Base-by-base conservation (phyloP, 352 stramenopile species). In the Phytopythium ostracodes region DNA sequence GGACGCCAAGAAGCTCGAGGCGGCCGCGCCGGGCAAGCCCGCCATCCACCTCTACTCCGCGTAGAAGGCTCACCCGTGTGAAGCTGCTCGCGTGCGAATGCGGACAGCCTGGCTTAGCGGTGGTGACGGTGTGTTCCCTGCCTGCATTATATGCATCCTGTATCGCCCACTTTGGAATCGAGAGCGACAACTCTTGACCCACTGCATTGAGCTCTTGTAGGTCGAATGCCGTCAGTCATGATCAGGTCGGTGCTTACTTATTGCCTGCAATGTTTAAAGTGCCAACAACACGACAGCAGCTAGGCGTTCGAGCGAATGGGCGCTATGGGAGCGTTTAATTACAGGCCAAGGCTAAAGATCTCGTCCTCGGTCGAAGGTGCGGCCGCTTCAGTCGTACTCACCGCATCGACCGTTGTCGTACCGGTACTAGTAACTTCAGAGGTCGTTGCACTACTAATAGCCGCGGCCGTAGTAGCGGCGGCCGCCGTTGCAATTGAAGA, bases 1-100 rank as follows among this genome's bases (percentile, higher is more conserved):
- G 20, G 85, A 96, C 59, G 68, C 62, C 35, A 96, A 94, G 80
- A 96, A 94, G 74, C 71, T 96, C 60, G 87, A 94, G 77, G 68
- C 72, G 25, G 79, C 87, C 25, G 85, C 84, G 47, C 87, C 87
- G 10, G 87, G 87, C 70, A 96, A 96, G 72, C 87, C 87, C 8
- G 73, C 82, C 25, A 91, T 93, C 64, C 76, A 79, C 64, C 65
- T 90, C 58, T 93, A 87, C 69, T 62, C 78, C 47, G 64, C 78
- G 50, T 90, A 84, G 76, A 62, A 31, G 36, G 33, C 12, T 15
- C 9, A 4, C 9, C 8, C 7, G 38, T 43, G 38, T 4, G 12
- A 43, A 43, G n/a, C 20, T 17, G 43, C 11, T 4, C n/a, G 7
- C n/a, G 14, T n/a, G 38, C 44, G 43, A 17, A 29, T 50, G 43